A percentile compares a stretch with the other conserved stretches of the same genome.
Evolutionary conservation across 768 basidiomycete genomes (phyloP).

Genomic region (Suillus paluster): DNA sequence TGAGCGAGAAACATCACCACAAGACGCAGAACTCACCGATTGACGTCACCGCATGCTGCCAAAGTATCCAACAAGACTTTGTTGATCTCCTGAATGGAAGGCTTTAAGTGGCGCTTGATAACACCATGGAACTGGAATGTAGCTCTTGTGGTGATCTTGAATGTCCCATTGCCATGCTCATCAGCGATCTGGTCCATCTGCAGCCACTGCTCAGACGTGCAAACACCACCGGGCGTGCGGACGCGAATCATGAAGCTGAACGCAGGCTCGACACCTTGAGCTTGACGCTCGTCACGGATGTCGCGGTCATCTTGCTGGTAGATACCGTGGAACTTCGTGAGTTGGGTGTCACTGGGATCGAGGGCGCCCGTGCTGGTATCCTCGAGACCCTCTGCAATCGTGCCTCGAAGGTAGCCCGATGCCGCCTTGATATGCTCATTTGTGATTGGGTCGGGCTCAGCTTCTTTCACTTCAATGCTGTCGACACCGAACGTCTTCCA

Average conservation of each 20-base stretch:
- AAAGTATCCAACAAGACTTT: slow-evolving; percentile 89
- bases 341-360: slow-evolving; percentile 86
- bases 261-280: slow-evolving; percentile 92
- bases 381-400: slow-evolving; percentile 88
- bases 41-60: slow-evolving; percentile 98
- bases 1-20: slow-evolving; percentile 13
- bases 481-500: slow-evolving; percentile 98
- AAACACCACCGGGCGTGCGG: slow-evolving; percentile 95
- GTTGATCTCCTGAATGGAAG: slow-evolving; percentile 96
- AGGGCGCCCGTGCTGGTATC: slow-evolving; percentile 91
- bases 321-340: slow-evolving; percentile 98
- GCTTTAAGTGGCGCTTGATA: slow-evolving; percentile 95
- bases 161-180: slow-evolving; percentile 89
- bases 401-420: slow-evolving; percentile 90
- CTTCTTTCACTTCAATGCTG: slow-evolving; percentile 82
- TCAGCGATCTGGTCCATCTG: slow-evolving; percentile 96
- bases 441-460: slow-evolving; percentile 95
- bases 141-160: slow-evolving; percentile 97
- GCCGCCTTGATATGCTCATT: slow-evolving; percentile 99
- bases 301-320: slow-evolving; percentile 98
- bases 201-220: slow-evolving; percentile 89
- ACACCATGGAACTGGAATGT: slow-evolving; percentile 99
- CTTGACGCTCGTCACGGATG: slow-evolving; percentile 94
- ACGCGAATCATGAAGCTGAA: slow-evolving; percentile 99
- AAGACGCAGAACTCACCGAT: slow-evolving; percentile 56